Conservation (phyloP, 1,284 basidiomycete genomes). For the Cryptococcus sp. region DNA sequence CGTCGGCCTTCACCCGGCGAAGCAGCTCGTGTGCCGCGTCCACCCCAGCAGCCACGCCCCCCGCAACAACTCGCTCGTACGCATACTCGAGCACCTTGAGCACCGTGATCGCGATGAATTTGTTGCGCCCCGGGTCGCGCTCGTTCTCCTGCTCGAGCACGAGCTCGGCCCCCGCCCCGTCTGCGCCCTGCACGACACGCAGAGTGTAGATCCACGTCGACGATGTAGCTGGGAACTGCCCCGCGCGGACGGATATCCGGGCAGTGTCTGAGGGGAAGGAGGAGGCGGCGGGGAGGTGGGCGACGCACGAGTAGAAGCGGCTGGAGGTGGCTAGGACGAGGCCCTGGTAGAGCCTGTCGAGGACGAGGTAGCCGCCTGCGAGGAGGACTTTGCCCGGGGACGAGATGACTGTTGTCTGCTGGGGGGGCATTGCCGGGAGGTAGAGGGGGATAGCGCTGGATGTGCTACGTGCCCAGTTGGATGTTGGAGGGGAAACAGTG, state of each 20-base stretch:
- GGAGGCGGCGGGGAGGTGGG: background rate
- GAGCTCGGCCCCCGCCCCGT: conserved; percentile 5
- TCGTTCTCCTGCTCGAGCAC: conserved; percentile 17
- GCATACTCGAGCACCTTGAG: conserved; percentile 70
- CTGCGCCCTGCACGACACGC: conserved; percentile 13
- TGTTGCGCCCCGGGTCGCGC: conserved; percentile 59
- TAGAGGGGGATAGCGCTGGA: too few species aligned
- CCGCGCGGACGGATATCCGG: conserved; percentile 72
- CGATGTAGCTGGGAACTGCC: conserved; percentile 76
- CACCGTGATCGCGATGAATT: conserved; percentile 86
- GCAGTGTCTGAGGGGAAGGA: conserved; percentile 51
- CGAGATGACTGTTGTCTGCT: conserved; percentile 62
- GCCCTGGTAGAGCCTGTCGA: conserved; percentile 77
- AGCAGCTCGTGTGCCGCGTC: conserved; percentile 44
- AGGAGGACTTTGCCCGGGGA: conserved; percentile 93
- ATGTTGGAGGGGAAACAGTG: too few species aligned
- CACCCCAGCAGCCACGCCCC: conserved; percentile 50
- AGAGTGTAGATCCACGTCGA: conserved; percentile 68
- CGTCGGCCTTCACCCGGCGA: conserved; percentile 8
- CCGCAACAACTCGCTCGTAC: conserved; percentile 56
- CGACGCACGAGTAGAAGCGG: conserved; percentile 73
- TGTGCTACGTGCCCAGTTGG: too few species aligned
- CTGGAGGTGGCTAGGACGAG: conserved; percentile 86
- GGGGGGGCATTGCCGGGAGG: background rate
- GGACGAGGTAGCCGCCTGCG: conserved; percentile 90